phyloP scores from a whole-genome alignment of 73 alveolate species.

The Paramecium octaurelia region DNA sequence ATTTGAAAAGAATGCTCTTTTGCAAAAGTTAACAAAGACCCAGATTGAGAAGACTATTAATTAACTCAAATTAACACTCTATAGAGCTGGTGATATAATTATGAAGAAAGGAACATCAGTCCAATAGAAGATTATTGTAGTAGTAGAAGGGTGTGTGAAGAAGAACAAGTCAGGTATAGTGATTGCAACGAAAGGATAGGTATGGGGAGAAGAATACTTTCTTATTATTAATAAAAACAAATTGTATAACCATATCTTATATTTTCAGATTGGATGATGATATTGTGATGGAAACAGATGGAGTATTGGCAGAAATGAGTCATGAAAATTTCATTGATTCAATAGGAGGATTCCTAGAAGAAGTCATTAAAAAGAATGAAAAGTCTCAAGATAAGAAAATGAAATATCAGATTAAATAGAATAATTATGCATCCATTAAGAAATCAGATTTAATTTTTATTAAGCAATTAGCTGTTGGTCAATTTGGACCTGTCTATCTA shows the following conservation, averaged over 20 bases:
- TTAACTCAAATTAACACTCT: neutral
- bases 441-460: constrained; percentile 38
- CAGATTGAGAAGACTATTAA: neutral
- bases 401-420: neutral
- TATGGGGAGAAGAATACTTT: constrained; percentile 59
- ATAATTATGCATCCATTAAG: neutral
- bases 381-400: constrained; percentile 4
- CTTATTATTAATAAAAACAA: neutral
- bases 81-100: constrained; percentile 55
- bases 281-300: constrained; percentile 42
- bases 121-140: neutral
- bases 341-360: constrained; percentile 48
- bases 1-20: neutral
- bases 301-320: neutral
- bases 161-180: constrained; percentile 37
- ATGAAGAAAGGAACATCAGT: constrained; percentile 41
- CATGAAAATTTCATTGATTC: neutral
- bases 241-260: neutral
- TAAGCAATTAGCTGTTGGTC: constrained; percentile 54
- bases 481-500: constrained; percentile 73
- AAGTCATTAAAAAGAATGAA: constrained; percentile 41
- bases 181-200: constrained; percentile 50
- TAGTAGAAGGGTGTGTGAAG: neutral
- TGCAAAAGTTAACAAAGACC: neutral
- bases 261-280: constrained; percentile 46